Base-by-base conservation (phyloP, 257 asterid species). In the Scutellaria minor region DNA sequence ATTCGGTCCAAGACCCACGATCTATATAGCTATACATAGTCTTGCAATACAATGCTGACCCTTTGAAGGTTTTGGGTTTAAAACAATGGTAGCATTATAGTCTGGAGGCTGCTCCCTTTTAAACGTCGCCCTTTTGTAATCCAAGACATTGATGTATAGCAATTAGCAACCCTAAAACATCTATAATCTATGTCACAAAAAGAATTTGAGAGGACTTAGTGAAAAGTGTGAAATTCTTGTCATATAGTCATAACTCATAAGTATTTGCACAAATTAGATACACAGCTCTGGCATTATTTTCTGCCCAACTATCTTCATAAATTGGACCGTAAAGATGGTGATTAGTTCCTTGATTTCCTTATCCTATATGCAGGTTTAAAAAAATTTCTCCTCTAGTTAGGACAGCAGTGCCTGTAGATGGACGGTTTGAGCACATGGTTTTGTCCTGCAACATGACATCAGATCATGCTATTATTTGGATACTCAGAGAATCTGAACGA, bases 321-420 rank as follows among this genome's bases (percentile, higher is more conserved):
- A 37, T 27, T 45, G 39, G 52, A 44, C 62, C 12, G 37, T 2
- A 48, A 18, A 39, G 41, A 45, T 10, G 20, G 44, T 37, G 39
- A 63, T 50, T 20, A 14, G 56, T 5, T 40, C 51, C 55, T 61
- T 61, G 41, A 13, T 35, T 63, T 59, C 6, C 75, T 57, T 27
- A 39, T 57, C 67, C 57, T 37, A 54, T 74, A 45, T 78, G 83
- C 83, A 94, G 99, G 75, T 93, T 80, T 70, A 90, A 89, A 69
- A 85, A 78, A 72, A 87, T 90, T 31, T 37, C 83, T 12, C 97
- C 98, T 8, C 82, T 79, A 31, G 98, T 95, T 52, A 87, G 83
- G 81, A 95, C 99, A 48, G 97, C 99, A 3, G 94, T 95, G 74
- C 99, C 97, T 3, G 99, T 95, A 73, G 99, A 95, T 48, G 99